These are phyloP conservation scores for Phytophthora kernoviae DNA, from an alignment of 352 stramenopile species.

Conservation along the genomic window DNA sequence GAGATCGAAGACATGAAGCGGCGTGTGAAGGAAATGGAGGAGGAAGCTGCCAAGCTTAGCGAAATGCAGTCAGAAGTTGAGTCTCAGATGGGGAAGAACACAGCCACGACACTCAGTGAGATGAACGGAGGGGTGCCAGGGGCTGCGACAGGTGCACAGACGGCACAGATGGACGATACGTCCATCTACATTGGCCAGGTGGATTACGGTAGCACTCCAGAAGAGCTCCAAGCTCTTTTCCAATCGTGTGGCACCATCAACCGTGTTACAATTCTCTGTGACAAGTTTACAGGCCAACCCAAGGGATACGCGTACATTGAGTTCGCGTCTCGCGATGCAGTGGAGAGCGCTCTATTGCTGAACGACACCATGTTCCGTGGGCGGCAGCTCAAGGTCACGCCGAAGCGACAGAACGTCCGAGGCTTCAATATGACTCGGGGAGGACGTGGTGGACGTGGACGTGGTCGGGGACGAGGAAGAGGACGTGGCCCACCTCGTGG, in stretches of 20 bases:
- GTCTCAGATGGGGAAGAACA: constrained; percentile 78
- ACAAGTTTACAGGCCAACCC: constrained; percentile 96
- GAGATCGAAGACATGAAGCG: constrained; percentile 89
- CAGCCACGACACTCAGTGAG: constrained; percentile 45
- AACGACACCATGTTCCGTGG: constrained; percentile 94
- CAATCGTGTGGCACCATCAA: constrained; percentile 97
- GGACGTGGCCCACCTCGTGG: constrained; percentile 59
- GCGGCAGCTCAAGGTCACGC: constrained; percentile 90
- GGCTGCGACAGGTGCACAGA: constrained; percentile 23
- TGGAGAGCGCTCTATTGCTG: constrained; percentile 90
- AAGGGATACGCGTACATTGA: constrained; percentile 97
- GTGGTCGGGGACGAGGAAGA: constrained; percentile 57
- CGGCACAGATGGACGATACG: constrained; percentile 66
- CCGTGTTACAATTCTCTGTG: constrained; percentile 97
- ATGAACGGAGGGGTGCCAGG: constrained; percentile 24
- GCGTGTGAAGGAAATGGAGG: constrained; percentile 81
- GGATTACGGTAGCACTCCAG: constrained; percentile 95
- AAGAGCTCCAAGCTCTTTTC: constrained; percentile 97
- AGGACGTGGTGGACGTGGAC: constrained; percentile 51
- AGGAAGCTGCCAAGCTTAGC: constrained; percentile 81
- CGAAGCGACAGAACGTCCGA: constrained; percentile 87
- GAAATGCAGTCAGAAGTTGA: constrained; percentile 88
- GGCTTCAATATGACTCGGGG: constrained; percentile 72
- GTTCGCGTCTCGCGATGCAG: constrained; percentile 87
- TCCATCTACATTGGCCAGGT: constrained; percentile 97